Base-by-base conservation (phyloP, 129 eudicot genomes). In the Artemisia tridentata region DNA sequence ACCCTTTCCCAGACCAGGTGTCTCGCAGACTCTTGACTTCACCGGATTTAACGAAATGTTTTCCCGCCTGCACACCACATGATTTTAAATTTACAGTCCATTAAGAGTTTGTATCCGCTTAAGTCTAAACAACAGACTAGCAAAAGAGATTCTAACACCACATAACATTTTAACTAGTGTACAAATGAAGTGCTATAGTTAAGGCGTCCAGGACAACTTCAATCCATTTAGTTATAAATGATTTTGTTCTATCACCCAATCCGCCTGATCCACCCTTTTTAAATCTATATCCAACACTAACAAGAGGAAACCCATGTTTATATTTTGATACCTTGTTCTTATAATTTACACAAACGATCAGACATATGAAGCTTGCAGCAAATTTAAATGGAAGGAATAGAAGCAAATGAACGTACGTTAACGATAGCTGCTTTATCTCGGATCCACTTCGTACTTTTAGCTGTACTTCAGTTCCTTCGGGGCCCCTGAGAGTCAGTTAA, bases 21-120 rank as follows among this genome's bases (percentile, higher is more conserved):
- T 57, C 84, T 75, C 88, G 66, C 98, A 93, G 31, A 93, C 81
- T 77, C 92, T 86, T n/a, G 95, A 87, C 79, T 77, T 87, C 72
- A 93, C 98, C 7, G 98, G 98, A 86, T 89, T 93, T 52, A 93
- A 34, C 8, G 90, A 85, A 52, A 93, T 89, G 75, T 75, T 93
- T 82, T 93, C 98, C 63, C 98, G 86, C 75, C 98, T 92, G 82
- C 47, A 84, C 72, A 59, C 23, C 76, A 83, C 60, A 65, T 25
- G 8, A 25, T 63, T 34, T 68, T 47, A 72, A 61, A 70, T 69
- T 69, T 67, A 52, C 67, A 19, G 20, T 4, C 25, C 45, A 43
- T 59, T 45, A 4, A 60, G 38, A 60, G 65, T 12, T 15, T 1
- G 45, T 6, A 60, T 38, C 27, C 18, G 3, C 27, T 59, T 13